Evolutionary conservation across 2,329 filamentous ascomycete genomes (phyloP), one percentile per base, ranked within the genome.

Genomic region (Apiospora saccharicola): DNA sequence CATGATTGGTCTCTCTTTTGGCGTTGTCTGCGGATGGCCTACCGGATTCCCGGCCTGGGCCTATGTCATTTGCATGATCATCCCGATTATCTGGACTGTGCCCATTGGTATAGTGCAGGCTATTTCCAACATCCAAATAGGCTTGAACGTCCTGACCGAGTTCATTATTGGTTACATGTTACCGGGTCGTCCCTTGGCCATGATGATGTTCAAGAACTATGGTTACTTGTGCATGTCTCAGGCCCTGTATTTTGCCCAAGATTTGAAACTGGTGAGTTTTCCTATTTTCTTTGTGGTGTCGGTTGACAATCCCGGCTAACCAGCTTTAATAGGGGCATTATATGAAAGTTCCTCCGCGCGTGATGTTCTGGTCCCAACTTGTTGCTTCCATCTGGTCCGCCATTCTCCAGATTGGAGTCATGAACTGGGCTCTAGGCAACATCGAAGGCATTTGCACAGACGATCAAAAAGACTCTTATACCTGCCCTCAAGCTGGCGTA

Each of bases 61-160:
- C 0, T 89, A 86, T 71, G 77, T 90, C 69, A 81, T 91, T 71
- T 90, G 89, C 79, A 85, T 91, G 51, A 75, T 89, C 44, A 85
- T 91, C 37, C 88, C 89, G 3, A 79, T 90, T 47, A 77, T 91
- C 46, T 90, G 89, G 87, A 84, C 89, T 70, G 85, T 91, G 34
- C 89, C 89, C 13, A 88, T 90, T 71, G 90, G 90, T 69, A 87
- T 91, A 74, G 85, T 91, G 67, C 88, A 90, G 77, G 89, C 87
- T 71, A 87, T 90, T 71, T 89, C 89, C 57, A 90, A 90, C 79
- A 87, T 88, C 70, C 88, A 90, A 78, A 84, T 93, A 4, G 91
- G 91, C 5, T 84, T 94, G 30, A 93, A 81, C 71, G 80, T 81
- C 34, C 79, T 81, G 43, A 79, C 79, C 0, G 79, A 81, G 68